Base-by-base conservation (phyloP, 495 filamentous ascomycete species). In the Aspergillus cavernicola region DNA sequence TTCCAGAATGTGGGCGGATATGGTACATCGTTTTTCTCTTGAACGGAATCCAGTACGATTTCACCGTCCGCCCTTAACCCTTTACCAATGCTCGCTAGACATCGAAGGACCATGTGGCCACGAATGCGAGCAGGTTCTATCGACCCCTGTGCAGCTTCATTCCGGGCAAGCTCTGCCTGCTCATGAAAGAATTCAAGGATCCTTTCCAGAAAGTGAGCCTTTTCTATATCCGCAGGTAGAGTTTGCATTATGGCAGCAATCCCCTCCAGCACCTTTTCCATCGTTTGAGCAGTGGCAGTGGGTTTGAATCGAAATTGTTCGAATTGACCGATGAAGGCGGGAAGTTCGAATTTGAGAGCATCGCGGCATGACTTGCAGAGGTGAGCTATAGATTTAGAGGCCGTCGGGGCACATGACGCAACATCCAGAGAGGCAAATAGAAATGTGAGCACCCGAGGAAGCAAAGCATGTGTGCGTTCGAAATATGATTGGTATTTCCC, bases 161-260 rank as follows among this genome's bases (percentile, higher is more conserved):
- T 65, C 11, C 66, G 71, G 56, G 65, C 67, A 53, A 53, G 57
- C 41, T 62, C 67, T 29, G 66, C 66, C 36, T 69, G 74, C 26
- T 59, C 70, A 16, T 68, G 59, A 41, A 96, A 76, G 52, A 84
- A 84, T 10, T 64, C 63, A 9, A 96, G 70, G 10, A 97, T 76
- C 46, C 79, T 70, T 45, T 81, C 78, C 9, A 95, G 70, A 2
- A 81, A 81, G 23, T 66, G 71, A 2, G 81, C 66, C 63, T 88
- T 88, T 33, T 80, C 68, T 33, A 77, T 70, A 46, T 93, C 85
- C 0, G 78, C 70, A 6, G 79, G 74, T 23, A 93, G 68, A 29
- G 86, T 89, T 60, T 96, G 90, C 31, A 95, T 82, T 49, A 97
- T 88, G 12, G 85, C 83, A 7, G 90, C 83, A 48, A 97, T 92